These are phyloP conservation scores for Rhododendron mucronatum DNA, from an alignment of 148 eudicot genomes.

Conservation along the genomic window DNA sequence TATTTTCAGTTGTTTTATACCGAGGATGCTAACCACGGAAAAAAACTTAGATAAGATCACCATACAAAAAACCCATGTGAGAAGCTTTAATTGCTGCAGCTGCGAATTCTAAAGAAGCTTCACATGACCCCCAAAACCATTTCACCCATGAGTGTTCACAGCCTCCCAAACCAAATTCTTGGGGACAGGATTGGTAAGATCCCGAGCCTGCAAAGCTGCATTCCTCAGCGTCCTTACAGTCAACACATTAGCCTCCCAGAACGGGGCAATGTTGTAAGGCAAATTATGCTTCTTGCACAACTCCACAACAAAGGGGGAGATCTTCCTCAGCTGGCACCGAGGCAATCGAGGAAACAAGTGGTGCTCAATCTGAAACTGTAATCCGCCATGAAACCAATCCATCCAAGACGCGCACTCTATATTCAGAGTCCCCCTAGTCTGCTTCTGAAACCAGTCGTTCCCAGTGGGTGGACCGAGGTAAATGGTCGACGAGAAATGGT, in stretches of 20 bases:
- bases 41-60: not conserved
- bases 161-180: slow-evolving; percentile 60
- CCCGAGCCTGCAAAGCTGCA: slow-evolving; percentile 45
- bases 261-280: slow-evolving; percentile 34
- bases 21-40: not conserved
- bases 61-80: not conserved
- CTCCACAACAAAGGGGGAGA: slow-evolving; percentile 49
- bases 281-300: slow-evolving; percentile 47
- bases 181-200: slow-evolving; percentile 32
- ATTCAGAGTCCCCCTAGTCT: slow-evolving; percentile 33
- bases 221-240: slow-evolving; percentile 30
- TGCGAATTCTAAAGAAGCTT: slow-evolving; percentile 1
- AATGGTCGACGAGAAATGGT: slow-evolving; percentile 39
- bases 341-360: slow-evolving; percentile 57
- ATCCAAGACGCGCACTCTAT: slow-evolving; percentile 45
- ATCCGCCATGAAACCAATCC: slow-evolving; percentile 67
- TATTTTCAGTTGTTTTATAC: not conserved
- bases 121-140: not conserved
- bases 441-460: slow-evolving; percentile 53
- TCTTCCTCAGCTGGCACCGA: slow-evolving; percentile 38
- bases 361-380: slow-evolving; percentile 55
- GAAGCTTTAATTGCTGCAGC: not conserved
- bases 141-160: slow-evolving; percentile 43
- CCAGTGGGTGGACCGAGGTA: slow-evolving; percentile 44
- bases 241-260: slow-evolving; percentile 43